Evolutionary conservation across 768 basidiomycete species (phyloP).

Genomic region (Saitozyma podzolica): DNA sequence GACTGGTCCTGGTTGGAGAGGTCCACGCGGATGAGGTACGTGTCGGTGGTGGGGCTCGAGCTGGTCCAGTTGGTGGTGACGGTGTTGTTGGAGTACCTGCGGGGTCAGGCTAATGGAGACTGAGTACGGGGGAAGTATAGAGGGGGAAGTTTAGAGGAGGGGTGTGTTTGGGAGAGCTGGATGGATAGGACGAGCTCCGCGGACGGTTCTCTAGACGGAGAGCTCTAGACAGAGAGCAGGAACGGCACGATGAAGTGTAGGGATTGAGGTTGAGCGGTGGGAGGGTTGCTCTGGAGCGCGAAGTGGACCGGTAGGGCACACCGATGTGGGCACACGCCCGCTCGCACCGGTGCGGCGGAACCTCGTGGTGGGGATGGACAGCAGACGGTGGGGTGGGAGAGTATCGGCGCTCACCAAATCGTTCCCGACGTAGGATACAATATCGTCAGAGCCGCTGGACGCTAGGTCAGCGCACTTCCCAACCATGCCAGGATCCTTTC

Average conservation of each 20-base stretch:
- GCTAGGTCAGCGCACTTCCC: too few species aligned
- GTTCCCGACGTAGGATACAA: too few species aligned
- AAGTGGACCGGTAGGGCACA: background rate
- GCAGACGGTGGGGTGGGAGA: too few species aligned
- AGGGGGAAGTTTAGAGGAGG: background rate
- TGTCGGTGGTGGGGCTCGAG: slow-evolving; percentile 27
- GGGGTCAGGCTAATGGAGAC: slow-evolving; percentile 9
- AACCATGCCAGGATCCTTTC: too few species aligned
- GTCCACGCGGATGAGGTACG: slow-evolving; percentile 35
- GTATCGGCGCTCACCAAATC: too few species aligned
- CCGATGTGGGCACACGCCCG: too few species aligned
- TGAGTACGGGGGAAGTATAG: background rate
- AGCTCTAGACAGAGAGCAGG: too few species aligned
- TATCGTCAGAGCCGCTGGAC: too few species aligned
- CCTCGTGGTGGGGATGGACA: too few species aligned
- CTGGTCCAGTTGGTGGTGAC: slow-evolving; percentile 42
- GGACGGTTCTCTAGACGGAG: background rate
- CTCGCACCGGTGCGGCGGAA: too few species aligned
- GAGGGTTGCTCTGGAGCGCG: background rate
- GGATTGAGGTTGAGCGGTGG: background rate
- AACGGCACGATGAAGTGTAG: background rate
- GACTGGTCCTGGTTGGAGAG: slow-evolving; percentile 31
- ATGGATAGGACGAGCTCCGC: background rate
- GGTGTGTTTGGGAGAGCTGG: background rate
- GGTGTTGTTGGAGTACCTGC: slow-evolving; percentile 40